Percentiles rank a stretch among this genome's conserved stretches.
Evolutionary conservation across 768 basidiomycete genomes (phyloP).

Genomic region (Pleurotus tuoliensis): DNA sequence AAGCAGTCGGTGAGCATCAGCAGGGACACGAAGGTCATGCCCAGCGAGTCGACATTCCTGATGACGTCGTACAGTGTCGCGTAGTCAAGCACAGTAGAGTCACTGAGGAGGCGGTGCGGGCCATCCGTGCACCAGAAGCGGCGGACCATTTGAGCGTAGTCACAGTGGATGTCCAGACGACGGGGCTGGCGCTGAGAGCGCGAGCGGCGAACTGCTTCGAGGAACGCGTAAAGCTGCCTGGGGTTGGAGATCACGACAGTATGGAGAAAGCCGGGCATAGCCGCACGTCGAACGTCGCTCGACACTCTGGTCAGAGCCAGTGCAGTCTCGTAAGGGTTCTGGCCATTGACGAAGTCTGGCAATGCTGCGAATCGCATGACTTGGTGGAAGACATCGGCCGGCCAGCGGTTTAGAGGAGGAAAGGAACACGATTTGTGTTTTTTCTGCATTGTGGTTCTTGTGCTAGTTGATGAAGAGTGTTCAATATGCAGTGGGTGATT

Average conservation of each 20-base stretch:
- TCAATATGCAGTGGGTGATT: neutral
- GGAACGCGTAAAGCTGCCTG: conserved; percentile 26
- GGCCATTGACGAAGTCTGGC: conserved; percentile 13
- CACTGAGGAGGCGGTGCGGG: conserved; percentile 20
- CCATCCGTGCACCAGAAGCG: conserved; percentile 32
- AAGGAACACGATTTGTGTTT: neutral
- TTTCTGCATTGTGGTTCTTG: neutral
- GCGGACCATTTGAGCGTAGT: conserved; percentile 27
- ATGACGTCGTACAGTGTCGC: conserved; percentile 23
- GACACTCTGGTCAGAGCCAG: conserved; percentile 30
- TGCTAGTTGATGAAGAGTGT: neutral
- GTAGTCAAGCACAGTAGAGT: conserved; percentile 15
- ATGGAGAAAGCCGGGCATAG: conserved; percentile 35
- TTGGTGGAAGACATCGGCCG: neutral
- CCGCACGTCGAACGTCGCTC: conserved; percentile 23
- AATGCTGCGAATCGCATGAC: neutral
- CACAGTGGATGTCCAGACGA: conserved; percentile 19
- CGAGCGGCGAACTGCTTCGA: conserved; percentile 26
- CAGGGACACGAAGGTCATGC: conserved; percentile 26
- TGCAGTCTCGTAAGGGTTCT: conserved; percentile 16
- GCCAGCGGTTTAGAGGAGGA: neutral
- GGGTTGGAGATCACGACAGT: conserved; percentile 30
- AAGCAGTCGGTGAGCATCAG: conserved; percentile 32
- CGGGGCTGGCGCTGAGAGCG: conserved; percentile 12
- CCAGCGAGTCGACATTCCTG: conserved; percentile 26